Conservation (phyloP, 352 stramenopile species). For the Phytophthora hybrid region DNA sequence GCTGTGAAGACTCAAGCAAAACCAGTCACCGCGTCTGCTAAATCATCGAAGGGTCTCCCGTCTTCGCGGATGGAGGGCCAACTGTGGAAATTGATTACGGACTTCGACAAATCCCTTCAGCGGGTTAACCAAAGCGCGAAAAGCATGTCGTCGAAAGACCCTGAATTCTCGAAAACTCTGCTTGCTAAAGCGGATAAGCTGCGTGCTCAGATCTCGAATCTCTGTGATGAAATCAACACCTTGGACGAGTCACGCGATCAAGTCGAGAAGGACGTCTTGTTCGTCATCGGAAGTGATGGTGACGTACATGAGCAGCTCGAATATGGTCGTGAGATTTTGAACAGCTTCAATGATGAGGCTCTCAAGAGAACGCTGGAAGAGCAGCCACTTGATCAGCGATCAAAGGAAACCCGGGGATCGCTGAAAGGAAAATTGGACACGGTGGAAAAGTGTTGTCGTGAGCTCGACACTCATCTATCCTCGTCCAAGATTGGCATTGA, state of each 20-base stretch:
- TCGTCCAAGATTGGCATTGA: slow-evolving; percentile 42
- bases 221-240: slow-evolving; percentile 63
- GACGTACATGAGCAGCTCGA: slow-evolving; percentile 83
- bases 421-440: slow-evolving; percentile 60
- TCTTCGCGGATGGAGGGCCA: slow-evolving; percentile 63
- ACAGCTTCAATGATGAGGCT: slow-evolving; percentile 70
- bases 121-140: slow-evolving; percentile 54
- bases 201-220: slow-evolving; percentile 42
- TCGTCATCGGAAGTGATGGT: slow-evolving; percentile 80
- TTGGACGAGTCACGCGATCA: slow-evolving; percentile 67
- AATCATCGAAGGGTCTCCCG: slow-evolving; percentile 33
- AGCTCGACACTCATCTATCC: slow-evolving; percentile 59
- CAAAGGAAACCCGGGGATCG: slow-evolving; percentile 58
- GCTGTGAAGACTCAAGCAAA: slow-evolving; percentile 18
- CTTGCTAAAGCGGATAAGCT: slow-evolving; percentile 44
- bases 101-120: slow-evolving; percentile 71
- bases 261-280: slow-evolving; percentile 77
- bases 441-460: slow-evolving; percentile 59
- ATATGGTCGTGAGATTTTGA: slow-evolving; percentile 73
- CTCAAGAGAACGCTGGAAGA: slow-evolving; percentile 71
- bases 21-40: background rate
- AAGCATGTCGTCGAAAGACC: slow-evolving; percentile 52
- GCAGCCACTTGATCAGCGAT: slow-evolving; percentile 74
- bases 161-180: slow-evolving; percentile 38
- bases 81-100: slow-evolving; percentile 75